Evolutionary conservation across 345 rosid genomes (phyloP), one percentile per base, ranked within the genome.

Genomic region (Anacardium occidentale): DNA sequence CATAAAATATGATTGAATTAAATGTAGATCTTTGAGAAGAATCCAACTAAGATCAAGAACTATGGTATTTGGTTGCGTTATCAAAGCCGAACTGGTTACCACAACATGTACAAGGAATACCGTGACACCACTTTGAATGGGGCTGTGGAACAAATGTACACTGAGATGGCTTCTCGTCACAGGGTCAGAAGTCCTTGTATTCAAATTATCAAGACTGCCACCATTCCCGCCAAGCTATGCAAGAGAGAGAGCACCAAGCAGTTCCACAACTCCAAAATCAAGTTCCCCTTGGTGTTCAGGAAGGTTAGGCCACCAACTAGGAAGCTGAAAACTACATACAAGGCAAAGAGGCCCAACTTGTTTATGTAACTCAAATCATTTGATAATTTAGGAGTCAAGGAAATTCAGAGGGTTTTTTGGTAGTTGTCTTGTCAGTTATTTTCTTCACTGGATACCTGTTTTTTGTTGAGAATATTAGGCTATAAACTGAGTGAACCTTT

Each of bases 281-380:
- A 72, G 80, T 77, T 77, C 61, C 80, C 80, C 8, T 56, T 77
- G 74, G 61, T 77, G 37, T 72, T 72, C 66, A 72, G 68, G 70
- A 72, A 72, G 77, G 74, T 78, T 37, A 73, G 81, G 22, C 77
- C 77, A 22, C 81, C 74, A 0, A 21, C 78, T 14, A 69, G 81
- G 72, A 78, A 74, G 68, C 71, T 78, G 59, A 78, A 74, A 71
- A 78, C 81, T 6, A 78, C 77, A 56, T 78, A 78, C 68, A 78
- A 69, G 61, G 81, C 77, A 15, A 29, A 55, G n/a, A 78, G 77
- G 75, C 81, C 81, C 24, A 79, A 79, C 76, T 62, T 75, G 59
- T 79, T 79, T 29, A 17, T 78, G 77, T 70, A 71, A 64, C 45
- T 53, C 15, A 1, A 11, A 18, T 14, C 58, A 17, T 53, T 21